Base-by-base conservation (phyloP, 2,329 filamentous ascomycete species). In the Stagonosporopsis rhizophila region DNA sequence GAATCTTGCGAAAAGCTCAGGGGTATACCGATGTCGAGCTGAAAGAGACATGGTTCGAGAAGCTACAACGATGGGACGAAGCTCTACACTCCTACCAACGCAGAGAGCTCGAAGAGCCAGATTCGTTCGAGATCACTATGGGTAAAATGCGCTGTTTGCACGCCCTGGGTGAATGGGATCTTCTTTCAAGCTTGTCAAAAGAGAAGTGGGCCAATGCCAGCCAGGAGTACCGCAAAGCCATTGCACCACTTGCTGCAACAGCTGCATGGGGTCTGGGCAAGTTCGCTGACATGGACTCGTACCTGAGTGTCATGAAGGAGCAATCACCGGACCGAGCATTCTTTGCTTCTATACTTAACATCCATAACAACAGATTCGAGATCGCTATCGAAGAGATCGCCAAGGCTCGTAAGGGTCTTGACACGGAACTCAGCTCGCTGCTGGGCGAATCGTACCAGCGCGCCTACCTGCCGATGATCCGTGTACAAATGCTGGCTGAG, bases 131-230 rank as follows among this genome's bases (percentile, higher is more conserved):
- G 58, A 92, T 99, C 50, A 92, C 96, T 30, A 98, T 99, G 93
- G 95, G 95, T 64, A 99, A 99, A 79, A 99, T 99, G 95, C 88
- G 95, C 44, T 99, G 95, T 82, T 80, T 98, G 61, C 95, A 99
- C 74, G 96, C 95, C 8, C 83, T 99, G 32, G 95, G 95, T 59
- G 95, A 99, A 76, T 99, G 95, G 95, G 96, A 98, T 65, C 87
- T 92, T 4, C 82, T 99, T 15, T 96, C 94, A 0, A 88, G 87
- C 44, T 82, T 99, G 51, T 94, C 93, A 0, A 90, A 96, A 71
- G 92, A 93, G 72, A 96, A 94, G 47, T 99, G 95, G 95, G 87
- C 90, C 64, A 92, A 93, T 72, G 95, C 94, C 7, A 88, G 88
- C 4, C 85, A 89, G 5, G 95, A 98, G 60, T 89, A 97, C 56